Evolutionary conservation across 768 basidiomycete genomes (phyloP).

Genomic region (Boletus reticuloceps): DNA sequence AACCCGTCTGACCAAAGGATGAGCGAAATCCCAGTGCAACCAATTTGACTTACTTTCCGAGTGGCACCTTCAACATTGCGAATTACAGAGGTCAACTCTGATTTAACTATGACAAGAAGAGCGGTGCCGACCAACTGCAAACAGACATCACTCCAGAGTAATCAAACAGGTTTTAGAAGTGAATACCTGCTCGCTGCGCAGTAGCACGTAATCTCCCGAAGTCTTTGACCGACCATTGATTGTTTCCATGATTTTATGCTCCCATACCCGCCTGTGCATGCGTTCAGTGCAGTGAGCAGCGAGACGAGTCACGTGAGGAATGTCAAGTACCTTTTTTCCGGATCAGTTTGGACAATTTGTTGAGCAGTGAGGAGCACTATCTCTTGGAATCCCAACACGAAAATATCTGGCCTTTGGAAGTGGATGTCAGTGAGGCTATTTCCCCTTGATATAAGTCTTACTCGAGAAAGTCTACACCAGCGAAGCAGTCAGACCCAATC

Average conservation of each 20-base stretch:
- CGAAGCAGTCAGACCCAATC: background rate
- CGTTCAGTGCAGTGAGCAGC: background rate
- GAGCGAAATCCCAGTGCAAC: background rate
- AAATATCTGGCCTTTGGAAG: conserved; percentile 72
- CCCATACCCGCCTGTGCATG: conserved; percentile 79
- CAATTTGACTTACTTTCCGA: conserved; percentile 64
- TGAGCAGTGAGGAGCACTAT: conserved; percentile 98
- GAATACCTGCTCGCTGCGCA: conserved; percentile 87
- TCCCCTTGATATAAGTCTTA: conserved; percentile 5
- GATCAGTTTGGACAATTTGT: conserved; percentile 94
- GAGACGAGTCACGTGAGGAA: background rate
- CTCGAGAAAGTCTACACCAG: conserved; percentile 17
- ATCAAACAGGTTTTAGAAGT: background rate
- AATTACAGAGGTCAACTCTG: conserved; percentile 72
- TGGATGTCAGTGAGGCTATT: conserved; percentile 25
- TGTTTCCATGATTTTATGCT: conserved; percentile 73
- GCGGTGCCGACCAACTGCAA: conserved; percentile 91
- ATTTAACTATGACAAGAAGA: conserved; percentile 79
- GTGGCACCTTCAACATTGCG: conserved; percentile 90
- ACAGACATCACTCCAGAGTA: background rate
- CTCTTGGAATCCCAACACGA: conserved; percentile 92
- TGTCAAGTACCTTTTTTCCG: conserved; percentile 75
- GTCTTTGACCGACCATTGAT: conserved; percentile 69
- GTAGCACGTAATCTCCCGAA: conserved; percentile 72
- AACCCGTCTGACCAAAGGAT: conserved; percentile 59